phyloP scores from a whole-genome alignment of 441 rosid genomes.

The Gossypium davidsonii region DNA sequence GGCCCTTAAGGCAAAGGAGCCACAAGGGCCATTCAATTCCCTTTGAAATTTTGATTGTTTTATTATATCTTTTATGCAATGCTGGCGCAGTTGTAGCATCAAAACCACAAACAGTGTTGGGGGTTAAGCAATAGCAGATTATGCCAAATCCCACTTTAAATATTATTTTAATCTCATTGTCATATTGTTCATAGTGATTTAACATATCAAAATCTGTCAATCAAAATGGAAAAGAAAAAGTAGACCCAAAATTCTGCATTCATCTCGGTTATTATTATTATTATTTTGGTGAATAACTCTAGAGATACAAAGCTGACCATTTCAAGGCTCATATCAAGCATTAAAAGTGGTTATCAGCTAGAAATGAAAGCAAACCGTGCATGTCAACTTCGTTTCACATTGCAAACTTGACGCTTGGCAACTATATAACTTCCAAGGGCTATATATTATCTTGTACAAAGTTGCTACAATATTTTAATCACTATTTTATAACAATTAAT shows the following conservation, averaged over 20 bases:
- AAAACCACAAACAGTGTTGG: slow-evolving; percentile 26
- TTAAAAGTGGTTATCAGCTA: slow-evolving; percentile 1
- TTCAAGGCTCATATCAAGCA: slow-evolving; percentile 11
- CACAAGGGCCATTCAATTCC: slow-evolving; percentile 16
- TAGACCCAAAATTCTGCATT: not conserved
- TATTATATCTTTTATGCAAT: not conserved
- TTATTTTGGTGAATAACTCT: slow-evolving; percentile 2
- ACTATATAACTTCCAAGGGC: not conserved
- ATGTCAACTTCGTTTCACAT: not conserved
- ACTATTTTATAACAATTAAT: not conserved
- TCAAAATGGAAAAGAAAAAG: slow-evolving; percentile 16
- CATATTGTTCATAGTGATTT: slow-evolving; percentile 25
- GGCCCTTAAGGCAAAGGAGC: slow-evolving; percentile 24
- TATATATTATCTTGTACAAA: not conserved
- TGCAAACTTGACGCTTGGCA: not conserved
- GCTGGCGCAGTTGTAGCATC: slow-evolving; percentile 31
- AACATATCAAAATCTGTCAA: not conserved
- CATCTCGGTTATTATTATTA: not conserved
- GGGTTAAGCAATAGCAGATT: slow-evolving; percentile 26
- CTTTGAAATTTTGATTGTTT: not conserved
- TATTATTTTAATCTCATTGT: slow-evolving; percentile 20
- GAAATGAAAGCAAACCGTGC: not conserved
- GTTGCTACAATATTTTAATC: not conserved
- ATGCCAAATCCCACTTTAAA: slow-evolving; percentile 41
- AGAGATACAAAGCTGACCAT: not conserved